Evolutionary conservation across 2,329 filamentous ascomycete species (phyloP).

Genomic region (Colletotrichum agaves): DNA sequence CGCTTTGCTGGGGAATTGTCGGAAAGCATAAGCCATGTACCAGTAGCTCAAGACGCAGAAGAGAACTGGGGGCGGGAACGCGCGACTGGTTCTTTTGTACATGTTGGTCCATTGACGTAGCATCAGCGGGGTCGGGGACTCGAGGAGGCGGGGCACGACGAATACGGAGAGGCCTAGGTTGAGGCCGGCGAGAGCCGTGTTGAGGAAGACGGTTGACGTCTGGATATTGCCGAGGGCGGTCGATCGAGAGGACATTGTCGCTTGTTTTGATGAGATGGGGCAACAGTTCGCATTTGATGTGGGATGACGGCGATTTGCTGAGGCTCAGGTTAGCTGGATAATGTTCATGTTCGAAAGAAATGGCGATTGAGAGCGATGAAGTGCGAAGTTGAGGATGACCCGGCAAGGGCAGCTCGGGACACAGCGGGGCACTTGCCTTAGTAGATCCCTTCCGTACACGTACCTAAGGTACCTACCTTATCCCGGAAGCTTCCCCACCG

Average conservation of each 20-base stretch:
- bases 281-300: background rate
- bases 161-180: constrained; percentile 54
- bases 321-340: background rate
- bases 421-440: background rate
- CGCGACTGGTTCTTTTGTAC: constrained; percentile 51
- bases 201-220: constrained; percentile 60
- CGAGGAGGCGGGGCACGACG: constrained; percentile 63
- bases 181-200: constrained; percentile 55
- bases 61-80: constrained; percentile 53
- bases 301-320: background rate
- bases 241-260: constrained; percentile 20
- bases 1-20: constrained; percentile 44
- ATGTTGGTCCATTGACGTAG: constrained; percentile 64
- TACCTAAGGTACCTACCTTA: no score
- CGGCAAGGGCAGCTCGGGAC: constrained; percentile 2
- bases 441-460: background rate
- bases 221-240: constrained; percentile 56
- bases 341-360: no score
- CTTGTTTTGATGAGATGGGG: no score
- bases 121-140: constrained; percentile 64
- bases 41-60: constrained; percentile 54
- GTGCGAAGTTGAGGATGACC: background rate
- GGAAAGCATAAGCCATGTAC: constrained; percentile 55
- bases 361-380: background rate
- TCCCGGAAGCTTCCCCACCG: background rate